Conservation (phyloP, 345 rosid genomes). For the Populus davidiana region DNA sequence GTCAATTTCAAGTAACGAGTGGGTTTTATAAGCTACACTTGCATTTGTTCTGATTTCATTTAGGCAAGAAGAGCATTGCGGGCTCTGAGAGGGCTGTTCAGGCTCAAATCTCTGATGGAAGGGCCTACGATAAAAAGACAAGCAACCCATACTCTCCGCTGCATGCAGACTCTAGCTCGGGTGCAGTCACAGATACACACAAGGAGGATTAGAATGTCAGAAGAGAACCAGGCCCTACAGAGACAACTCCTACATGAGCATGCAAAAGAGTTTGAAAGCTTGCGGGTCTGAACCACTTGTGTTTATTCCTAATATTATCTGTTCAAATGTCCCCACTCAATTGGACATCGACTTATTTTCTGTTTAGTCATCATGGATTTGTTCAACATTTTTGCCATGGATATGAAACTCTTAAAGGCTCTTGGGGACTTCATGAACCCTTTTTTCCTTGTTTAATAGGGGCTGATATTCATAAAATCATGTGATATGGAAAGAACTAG, state of each 20-base stretch:
- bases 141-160: slow-evolving; percentile 63
- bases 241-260: slow-evolving; percentile 84
- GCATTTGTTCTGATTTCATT: slow-evolving; percentile 10
- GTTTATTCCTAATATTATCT: no score
- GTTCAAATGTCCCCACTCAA: background rate
- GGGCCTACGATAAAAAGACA: slow-evolving; percentile 84
- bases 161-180: slow-evolving; percentile 90
- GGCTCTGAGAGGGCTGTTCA: slow-evolving; percentile 81
- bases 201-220: slow-evolving; percentile 77
- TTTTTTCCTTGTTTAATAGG: background rate
- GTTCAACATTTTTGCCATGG: background rate
- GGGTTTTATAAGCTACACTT: slow-evolving; percentile 1
- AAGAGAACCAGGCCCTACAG: slow-evolving; percentile 93
- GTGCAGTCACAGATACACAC: slow-evolving; percentile 80
- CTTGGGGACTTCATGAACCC: background rate
- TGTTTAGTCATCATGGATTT: background rate
- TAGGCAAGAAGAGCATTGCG: slow-evolving; percentile 84
- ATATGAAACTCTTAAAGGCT: background rate
- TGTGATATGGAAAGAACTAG: background rate
- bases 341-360: background rate
- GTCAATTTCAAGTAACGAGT: background rate
- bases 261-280: slow-evolving; percentile 72
- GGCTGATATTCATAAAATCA: background rate
- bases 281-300: slow-evolving; percentile 40
- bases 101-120: slow-evolving; percentile 79